Evolutionary conservation across 2,329 filamentous ascomycete species (phyloP).

Genomic region (Mariannaea elegans): DNA sequence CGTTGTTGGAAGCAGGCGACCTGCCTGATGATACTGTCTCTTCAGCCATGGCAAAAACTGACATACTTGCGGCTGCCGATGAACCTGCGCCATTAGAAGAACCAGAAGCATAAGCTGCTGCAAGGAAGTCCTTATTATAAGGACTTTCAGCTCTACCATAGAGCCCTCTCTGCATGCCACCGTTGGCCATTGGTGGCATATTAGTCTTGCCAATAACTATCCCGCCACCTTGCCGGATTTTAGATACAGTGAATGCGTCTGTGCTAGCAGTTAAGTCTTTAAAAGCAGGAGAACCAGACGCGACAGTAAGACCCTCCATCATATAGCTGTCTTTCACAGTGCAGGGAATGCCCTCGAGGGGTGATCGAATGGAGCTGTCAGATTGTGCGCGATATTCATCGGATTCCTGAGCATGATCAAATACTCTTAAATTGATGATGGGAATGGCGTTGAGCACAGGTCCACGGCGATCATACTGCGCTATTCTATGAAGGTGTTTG

Average conservation of each 20-base stretch:
- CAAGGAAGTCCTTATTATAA: conserved; percentile 61
- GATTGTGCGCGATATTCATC: not conserved
- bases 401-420: not conserved
- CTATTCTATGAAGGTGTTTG: not conserved
- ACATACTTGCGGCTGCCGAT: conserved; percentile 59
- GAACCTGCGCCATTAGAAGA: conserved; percentile 65
- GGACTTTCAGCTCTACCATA: conserved; percentile 66
- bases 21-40: conserved; percentile 66
- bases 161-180: conserved; percentile 66
- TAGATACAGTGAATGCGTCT: conserved; percentile 58
- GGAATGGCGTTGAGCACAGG: not conserved
- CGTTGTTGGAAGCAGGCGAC: conserved; percentile 50
- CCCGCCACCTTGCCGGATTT: not conserved
- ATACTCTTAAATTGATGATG: not conserved
- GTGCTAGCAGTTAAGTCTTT: conserved; percentile 57
- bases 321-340: conserved; percentile 67
- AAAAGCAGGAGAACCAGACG: conserved; percentile 63
- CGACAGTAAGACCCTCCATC: conserved; percentile 60
- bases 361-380: not conserved
- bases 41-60: conserved; percentile 60
- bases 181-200: conserved; percentile 66
- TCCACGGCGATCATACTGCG: not conserved
- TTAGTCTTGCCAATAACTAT: not conserved
- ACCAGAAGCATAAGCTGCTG: conserved; percentile 64
- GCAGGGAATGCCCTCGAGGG: conserved; percentile 54